phyloP scores from a whole-genome alignment of 306 rosid genomes.

The Herpetospermum pedunculosum region DNA sequence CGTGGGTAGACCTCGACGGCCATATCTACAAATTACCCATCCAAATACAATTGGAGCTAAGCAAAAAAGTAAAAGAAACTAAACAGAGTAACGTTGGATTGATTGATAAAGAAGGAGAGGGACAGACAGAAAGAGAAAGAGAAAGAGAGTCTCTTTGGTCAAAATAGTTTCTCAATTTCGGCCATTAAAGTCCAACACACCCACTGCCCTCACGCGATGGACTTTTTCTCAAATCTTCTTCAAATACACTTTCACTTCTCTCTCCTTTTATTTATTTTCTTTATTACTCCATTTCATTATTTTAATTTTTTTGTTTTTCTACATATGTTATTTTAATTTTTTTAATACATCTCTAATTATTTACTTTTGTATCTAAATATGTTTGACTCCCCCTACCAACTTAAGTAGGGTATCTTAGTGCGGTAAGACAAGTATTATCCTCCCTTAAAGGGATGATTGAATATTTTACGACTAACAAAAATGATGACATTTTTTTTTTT shows the following conservation, averaged over 20 bases:
- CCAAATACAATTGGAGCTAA: not conserved
- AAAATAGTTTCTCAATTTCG: constrained; percentile 19
- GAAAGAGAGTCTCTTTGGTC: constrained; percentile 29
- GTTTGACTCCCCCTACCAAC: too few relatives aligned
- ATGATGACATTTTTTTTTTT: too few relatives aligned
- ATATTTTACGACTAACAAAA: too few relatives aligned
- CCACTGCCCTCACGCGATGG: constrained; percentile 44
- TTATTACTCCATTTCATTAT: too few relatives aligned
- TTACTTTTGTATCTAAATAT: too few relatives aligned
- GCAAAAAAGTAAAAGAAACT: not conserved
- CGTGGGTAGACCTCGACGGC: too few relatives aligned
- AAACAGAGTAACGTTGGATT: constrained; percentile 4
- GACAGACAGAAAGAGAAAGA: not conserved
- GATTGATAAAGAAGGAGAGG: constrained; percentile 15
- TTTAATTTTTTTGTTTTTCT: too few relatives aligned
- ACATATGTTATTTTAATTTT: too few relatives aligned
- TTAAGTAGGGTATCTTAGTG: too few relatives aligned
- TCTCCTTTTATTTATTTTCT: not conserved
- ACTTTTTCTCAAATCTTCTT: constrained; percentile 31
- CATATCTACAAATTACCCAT: constrained; percentile 36
- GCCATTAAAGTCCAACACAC: constrained; percentile 17
- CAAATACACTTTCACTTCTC: not conserved
- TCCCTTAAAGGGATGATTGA: too few relatives aligned
- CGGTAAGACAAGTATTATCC: too few relatives aligned
- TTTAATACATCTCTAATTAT: too few relatives aligned